Conservation (phyloP, 2,329 filamentous ascomycete species). For the Delphinella strobiligena region DNA sequence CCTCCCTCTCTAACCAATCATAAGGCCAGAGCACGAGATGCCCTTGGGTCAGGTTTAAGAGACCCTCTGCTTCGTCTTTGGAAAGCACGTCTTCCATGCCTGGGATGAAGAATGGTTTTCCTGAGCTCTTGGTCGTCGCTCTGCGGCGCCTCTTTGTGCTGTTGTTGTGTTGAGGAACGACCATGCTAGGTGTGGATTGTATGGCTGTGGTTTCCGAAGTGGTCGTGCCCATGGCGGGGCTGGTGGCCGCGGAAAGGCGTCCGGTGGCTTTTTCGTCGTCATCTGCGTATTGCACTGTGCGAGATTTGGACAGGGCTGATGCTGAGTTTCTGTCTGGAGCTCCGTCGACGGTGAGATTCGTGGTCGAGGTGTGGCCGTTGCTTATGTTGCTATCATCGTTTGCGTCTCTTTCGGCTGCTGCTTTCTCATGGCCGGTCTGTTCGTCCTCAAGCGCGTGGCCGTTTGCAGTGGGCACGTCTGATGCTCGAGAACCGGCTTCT, state of each 20-base stretch:
- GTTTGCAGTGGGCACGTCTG: constrained; percentile 7
- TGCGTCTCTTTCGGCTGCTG: constrained; percentile 3
- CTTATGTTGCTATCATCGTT: constrained; percentile 17
- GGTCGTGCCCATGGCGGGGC: constrained; percentile 11
- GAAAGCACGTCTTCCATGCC: constrained; percentile 64
- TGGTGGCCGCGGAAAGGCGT: constrained; percentile 9
- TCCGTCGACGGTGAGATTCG: not conserved
- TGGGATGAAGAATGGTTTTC: constrained; percentile 43
- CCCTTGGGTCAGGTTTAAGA: constrained; percentile 74
- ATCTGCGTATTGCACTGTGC: constrained; percentile 22
- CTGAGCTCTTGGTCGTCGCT: constrained; percentile 55
- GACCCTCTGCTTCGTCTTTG: constrained; percentile 64
- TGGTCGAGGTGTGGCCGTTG: constrained; percentile 19
- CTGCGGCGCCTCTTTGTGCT: constrained; percentile 47
- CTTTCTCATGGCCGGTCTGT: constrained; percentile 15
- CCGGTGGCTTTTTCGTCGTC: constrained; percentile 8
- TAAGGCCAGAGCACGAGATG: constrained; percentile 88
- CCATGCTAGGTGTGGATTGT: constrained; percentile 9
- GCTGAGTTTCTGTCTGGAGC: not conserved
- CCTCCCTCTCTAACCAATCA: constrained; percentile 84
- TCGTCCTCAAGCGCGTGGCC: constrained; percentile 4
- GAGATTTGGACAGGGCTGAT: constrained; percentile 10
- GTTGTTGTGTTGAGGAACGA: not conserved
- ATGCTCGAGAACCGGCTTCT: constrained; percentile 10
- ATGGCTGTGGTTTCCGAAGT: constrained; percentile 17